Base-by-base conservation (phyloP, 495 filamentous ascomycete species). In the Parmelia sp. region DNA sequence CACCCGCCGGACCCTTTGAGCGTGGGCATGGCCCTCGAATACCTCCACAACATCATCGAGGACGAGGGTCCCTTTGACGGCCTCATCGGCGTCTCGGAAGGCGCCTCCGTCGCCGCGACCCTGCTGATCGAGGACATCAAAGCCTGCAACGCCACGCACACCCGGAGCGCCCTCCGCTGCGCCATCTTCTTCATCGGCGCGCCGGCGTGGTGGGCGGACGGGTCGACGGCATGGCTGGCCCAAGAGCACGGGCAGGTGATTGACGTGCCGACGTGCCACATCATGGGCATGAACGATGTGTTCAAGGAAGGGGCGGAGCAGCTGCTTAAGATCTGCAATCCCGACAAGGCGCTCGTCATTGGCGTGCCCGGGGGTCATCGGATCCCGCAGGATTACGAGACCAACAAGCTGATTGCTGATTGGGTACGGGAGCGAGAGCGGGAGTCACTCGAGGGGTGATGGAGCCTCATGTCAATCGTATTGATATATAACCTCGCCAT, bases 71-170 rank as follows among this genome's bases (percentile, higher is more conserved):
- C 76, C 10, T 78, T 75, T 66, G 68, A 71, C 36, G 76, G 74
- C 19, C 62, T 74, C 49, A 58, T 79, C 33, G 76, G 76, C 8
- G 75, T 78, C 60, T 76, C 74, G 0, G 73, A 77, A 56, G 76
- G 76, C 4, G 75, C 73, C 0, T 70, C 75, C 3, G 60, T 78
- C 15, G 72, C 74, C 49, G 49, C 49, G 4, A 53, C 49, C 49
- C 49, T 53, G 25, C 49, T 53, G 8, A 12, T 53, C 25, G 49
- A 53, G 5, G 49, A 53, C 25, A 15, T 53, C 14, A 25, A 31
- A 12, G 0, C 12, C 25, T 31, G 25, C 25, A 17, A 12, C 7
- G 45, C 45, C n/a, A 3, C 11, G n/a, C 6, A 14, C 2, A 49
- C 45, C n/a, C n/a, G 8, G 23, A 49, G 45, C 45, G 9, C 14